phyloP scores from a whole-genome alignment of 2,329 filamentous ascomycete species.

The Aureobasidium sp. region DNA sequence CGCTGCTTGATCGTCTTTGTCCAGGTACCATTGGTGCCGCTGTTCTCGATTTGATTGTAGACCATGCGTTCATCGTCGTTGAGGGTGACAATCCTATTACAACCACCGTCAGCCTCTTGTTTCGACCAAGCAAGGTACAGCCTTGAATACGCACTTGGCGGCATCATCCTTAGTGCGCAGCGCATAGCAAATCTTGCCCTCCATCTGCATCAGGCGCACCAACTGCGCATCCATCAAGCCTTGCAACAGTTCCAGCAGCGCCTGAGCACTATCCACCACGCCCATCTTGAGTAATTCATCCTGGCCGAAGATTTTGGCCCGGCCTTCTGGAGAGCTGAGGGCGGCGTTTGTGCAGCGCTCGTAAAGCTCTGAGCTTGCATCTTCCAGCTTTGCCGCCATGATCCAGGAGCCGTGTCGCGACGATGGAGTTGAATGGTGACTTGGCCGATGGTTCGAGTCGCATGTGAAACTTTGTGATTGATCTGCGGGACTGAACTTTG shows the following conservation, averaged over 20 bases:
- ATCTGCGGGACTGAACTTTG: neutral
- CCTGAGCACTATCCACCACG: slow-evolving; percentile 19
- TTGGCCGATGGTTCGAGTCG: neutral
- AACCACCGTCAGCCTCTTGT: slow-evolving; percentile 19
- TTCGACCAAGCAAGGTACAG: neutral
- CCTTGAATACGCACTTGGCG: slow-evolving; percentile 14
- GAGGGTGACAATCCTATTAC: slow-evolving; percentile 37
- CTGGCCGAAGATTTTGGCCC: slow-evolving; percentile 28
- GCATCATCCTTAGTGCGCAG: slow-evolving; percentile 17
- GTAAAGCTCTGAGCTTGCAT: slow-evolving; percentile 26
- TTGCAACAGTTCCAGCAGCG: slow-evolving; percentile 27
- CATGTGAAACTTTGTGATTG: slow-evolving; percentile 8
- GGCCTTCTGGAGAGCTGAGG: slow-evolving; percentile 23
- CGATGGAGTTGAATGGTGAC: neutral
- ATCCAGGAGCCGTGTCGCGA: neutral
- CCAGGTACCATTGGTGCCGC: slow-evolving; percentile 55
- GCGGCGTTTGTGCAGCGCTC: slow-evolving; percentile 19
- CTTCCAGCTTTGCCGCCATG: slow-evolving; percentile 19
- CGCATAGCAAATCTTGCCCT: slow-evolving; percentile 26
- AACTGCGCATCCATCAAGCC: slow-evolving; percentile 26
- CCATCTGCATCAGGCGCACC: slow-evolving; percentile 26
- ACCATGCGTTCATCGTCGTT: slow-evolving; percentile 71
- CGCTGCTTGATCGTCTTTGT: slow-evolving; percentile 73
- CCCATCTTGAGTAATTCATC: slow-evolving; percentile 25
- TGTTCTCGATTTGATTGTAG: slow-evolving; percentile 34